phyloP scores from a whole-genome alignment of 176 grass and related monocot species.

The Ananas comosus region DNA sequence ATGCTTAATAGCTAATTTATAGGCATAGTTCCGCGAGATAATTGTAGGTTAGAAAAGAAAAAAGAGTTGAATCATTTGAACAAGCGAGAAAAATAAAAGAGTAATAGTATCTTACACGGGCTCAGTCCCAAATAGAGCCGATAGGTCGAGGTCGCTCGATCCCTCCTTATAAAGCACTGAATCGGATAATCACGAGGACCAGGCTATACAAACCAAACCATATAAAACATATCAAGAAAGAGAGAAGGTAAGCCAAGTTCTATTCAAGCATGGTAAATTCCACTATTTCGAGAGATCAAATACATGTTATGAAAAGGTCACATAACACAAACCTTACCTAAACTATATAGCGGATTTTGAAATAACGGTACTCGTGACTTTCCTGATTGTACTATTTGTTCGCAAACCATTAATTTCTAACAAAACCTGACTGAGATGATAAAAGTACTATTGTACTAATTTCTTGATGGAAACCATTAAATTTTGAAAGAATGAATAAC shows the following conservation, averaged over 20 bases:
- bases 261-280: background rate
- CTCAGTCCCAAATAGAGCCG: slow-evolving; percentile 81
- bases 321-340: too few relatives aligned
- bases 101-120: slow-evolving; percentile 54
- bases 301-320: background rate
- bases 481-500: too few relatives aligned
- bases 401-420: background rate
- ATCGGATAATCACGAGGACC: slow-evolving; percentile 68
- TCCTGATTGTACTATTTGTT: too few relatives aligned
- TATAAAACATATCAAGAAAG: too few relatives aligned
- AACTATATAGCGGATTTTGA: background rate
- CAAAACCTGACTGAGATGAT: background rate
- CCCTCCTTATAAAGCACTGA: slow-evolving; percentile 89
- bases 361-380: too few relatives aligned
- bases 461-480: too few relatives aligned
- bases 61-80: too few relatives aligned
- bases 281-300: background rate
- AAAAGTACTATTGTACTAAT: too few relatives aligned
- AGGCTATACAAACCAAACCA: slow-evolving; percentile 39
- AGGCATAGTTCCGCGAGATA: too few relatives aligned
- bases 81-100: background rate
- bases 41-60: too few relatives aligned
- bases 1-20: too few relatives aligned
- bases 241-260: slow-evolving; percentile 4
- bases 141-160: slow-evolving; percentile 76